These are phyloP conservation scores for Botrytis cinerea DNA, from an alignment of 2,329 filamentous ascomycete species.

Conservation along the genomic window DNA sequence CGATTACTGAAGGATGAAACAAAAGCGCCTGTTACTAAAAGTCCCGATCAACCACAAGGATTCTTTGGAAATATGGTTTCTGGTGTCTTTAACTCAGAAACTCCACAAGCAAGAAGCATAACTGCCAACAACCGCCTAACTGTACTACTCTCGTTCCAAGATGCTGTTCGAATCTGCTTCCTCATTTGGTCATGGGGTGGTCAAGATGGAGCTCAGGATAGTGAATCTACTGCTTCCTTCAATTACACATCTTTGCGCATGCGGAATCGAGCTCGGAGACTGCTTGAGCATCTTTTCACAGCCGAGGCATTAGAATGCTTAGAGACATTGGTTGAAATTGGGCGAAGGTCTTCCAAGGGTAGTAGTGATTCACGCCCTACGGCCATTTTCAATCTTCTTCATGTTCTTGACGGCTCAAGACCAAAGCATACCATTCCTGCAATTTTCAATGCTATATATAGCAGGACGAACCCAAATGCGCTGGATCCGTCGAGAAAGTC, in stretches of 20 bases:
- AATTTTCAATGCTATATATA: slow-evolving; percentile 95
- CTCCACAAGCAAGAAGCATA: slow-evolving; percentile 72
- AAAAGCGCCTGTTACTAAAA: slow-evolving; percentile 67
- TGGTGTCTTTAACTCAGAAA: slow-evolving; percentile 81
- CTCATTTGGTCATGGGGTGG: slow-evolving; percentile 93
- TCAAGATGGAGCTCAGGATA: slow-evolving; percentile 64
- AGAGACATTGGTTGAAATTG: slow-evolving; percentile 85
- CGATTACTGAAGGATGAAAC: slow-evolving; percentile 76
- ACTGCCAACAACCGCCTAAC: slow-evolving; percentile 94
- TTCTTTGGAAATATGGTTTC: slow-evolving; percentile 96
- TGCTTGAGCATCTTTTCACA: slow-evolving; percentile 89
- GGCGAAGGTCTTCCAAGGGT: slow-evolving; percentile 59
- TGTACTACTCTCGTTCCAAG: slow-evolving; percentile 93
- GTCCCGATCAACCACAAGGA: slow-evolving; percentile 77
- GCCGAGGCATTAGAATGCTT: slow-evolving; percentile 92
- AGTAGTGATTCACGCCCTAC: slow-evolving; percentile 53
- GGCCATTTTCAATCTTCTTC: slow-evolving; percentile 81
- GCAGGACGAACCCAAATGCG: slow-evolving; percentile 80
- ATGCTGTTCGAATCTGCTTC: slow-evolving; percentile 89
- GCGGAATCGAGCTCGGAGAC: slow-evolving; percentile 82
- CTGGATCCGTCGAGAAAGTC: slow-evolving; percentile 81
- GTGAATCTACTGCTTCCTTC: slow-evolving; percentile 75
- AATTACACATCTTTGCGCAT: slow-evolving; percentile 87
- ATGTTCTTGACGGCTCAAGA: slow-evolving; percentile 86
- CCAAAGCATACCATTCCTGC: slow-evolving; percentile 91